phyloP scores from a whole-genome alignment of 768 basidiomycete genomes.

The Lactifluus pinguis region DNA sequence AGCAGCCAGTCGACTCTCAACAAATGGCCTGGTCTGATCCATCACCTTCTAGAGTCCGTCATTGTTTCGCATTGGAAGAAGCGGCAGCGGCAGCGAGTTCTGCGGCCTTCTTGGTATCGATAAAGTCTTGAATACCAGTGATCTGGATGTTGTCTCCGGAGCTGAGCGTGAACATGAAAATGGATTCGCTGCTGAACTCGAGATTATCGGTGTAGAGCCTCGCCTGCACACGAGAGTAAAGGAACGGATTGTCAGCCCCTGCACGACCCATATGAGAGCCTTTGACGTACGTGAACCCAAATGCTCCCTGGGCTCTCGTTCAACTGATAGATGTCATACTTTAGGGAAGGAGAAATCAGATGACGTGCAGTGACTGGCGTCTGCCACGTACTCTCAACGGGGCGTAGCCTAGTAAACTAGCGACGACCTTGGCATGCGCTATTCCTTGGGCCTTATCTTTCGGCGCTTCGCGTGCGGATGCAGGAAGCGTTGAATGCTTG shows the following conservation, averaged over 20 bases:
- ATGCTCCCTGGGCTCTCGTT: neutral
- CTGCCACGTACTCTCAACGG: neutral
- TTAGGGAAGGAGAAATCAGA: neutral
- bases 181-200: neutral
- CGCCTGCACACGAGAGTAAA: neutral
- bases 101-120: slow-evolving; percentile 7
- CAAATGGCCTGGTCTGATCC: too few species aligned
- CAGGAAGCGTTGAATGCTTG: neutral
- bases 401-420: neutral
- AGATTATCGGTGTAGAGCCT: neutral
- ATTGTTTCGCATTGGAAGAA: neutral
- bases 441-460: slow-evolving; percentile 6
- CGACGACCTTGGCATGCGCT: neutral
- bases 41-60: neutral
- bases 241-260: neutral
- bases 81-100: neutral
- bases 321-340: slow-evolving; percentile 7
- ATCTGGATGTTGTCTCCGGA: slow-evolving; percentile 5
- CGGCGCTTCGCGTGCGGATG: neutral
- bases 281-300: slow-evolving; percentile 12
- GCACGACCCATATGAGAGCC: neutral
- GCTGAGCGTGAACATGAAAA: neutral
- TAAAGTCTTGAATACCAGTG: slow-evolving; percentile 2
- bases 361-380: neutral
- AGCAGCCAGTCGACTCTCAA: too few species aligned